A percentile compares a stretch with the other conserved stretches of the same genome.
Conservation (phyloP, 352 stramenopile genomes). For the Phytophthora pseudosyringae region DNA sequence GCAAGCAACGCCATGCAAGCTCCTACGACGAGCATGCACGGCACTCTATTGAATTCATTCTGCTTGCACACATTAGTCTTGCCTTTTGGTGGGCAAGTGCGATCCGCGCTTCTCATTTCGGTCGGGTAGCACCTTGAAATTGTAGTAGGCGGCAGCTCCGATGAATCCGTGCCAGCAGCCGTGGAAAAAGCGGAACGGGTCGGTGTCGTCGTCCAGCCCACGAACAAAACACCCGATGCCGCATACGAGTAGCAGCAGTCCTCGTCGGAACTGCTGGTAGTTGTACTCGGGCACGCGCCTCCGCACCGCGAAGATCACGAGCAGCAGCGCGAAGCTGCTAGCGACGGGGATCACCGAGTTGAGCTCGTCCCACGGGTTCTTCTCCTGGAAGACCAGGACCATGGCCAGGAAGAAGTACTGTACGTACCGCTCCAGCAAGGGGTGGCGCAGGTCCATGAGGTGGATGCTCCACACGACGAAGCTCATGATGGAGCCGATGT, state of each 20-base stretch:
- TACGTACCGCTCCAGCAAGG: conserved; percentile 53
- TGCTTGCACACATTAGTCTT: conserved; percentile 22
- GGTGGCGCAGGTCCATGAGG: conserved; percentile 69
- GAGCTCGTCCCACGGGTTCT: conserved; percentile 77
- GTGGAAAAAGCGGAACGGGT: conserved; percentile 85
- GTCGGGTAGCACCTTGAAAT: conserved; percentile 66
- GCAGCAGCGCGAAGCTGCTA: conserved; percentile 48
- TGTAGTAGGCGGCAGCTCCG: conserved; percentile 72
- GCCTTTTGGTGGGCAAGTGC: conserved; percentile 49
- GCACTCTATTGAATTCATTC: conserved; percentile 16
- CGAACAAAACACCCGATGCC: conserved; percentile 66
- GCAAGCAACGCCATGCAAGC: not conserved
- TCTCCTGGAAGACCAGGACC: conserved; percentile 77
- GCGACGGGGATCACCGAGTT: conserved; percentile 62
- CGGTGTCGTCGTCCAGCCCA: conserved; percentile 73
- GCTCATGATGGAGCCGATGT: conserved; percentile 86
- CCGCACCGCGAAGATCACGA: conserved; percentile 49
- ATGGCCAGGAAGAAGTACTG: conserved; percentile 73
- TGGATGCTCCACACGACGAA: conserved; percentile 80
- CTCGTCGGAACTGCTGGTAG: conserved; percentile 51
- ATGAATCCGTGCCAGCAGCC: conserved; percentile 84
- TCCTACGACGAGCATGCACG: not conserved
- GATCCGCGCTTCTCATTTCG: conserved; percentile 26
- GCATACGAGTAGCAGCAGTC: conserved; percentile 53
- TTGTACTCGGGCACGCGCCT: conserved; percentile 61